Conservation (phyloP, 768 basidiomycete species). For the Mycena haematopus region DNA sequence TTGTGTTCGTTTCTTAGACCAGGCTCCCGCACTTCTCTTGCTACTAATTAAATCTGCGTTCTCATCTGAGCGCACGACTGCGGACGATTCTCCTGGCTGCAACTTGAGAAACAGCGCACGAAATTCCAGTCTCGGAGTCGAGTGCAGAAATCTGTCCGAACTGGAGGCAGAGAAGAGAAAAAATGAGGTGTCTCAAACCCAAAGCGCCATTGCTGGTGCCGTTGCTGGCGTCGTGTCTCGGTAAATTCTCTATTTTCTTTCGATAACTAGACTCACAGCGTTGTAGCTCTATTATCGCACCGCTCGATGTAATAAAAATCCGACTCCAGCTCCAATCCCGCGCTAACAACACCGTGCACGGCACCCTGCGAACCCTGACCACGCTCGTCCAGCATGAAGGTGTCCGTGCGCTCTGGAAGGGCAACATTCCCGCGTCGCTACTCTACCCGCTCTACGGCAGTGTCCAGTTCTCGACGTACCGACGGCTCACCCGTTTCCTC, state of each 20-base stretch:
- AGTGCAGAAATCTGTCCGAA: background rate
- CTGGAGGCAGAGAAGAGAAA: background rate
- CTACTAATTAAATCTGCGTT: too few relatives aligned
- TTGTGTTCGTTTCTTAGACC: too few relatives aligned
- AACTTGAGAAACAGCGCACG: too few relatives aligned
- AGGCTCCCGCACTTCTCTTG: too few relatives aligned
- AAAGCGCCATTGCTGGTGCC: background rate
- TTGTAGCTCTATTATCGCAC: background rate
- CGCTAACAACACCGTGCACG: background rate
- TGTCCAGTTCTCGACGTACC: background rate
- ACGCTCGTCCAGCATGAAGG: background rate
- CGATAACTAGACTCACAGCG: background rate
- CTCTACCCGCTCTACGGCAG: background rate
- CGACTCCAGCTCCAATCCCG: slow-evolving; percentile 2
- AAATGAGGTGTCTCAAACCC: background rate
- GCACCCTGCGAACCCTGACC: background rate
- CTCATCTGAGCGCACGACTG: too few relatives aligned
- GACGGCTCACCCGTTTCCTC: background rate
- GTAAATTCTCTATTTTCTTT: background rate
- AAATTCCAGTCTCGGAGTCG: too few relatives aligned
- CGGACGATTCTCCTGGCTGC: too few relatives aligned
- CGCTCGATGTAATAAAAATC: background rate
- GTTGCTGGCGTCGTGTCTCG: background rate
- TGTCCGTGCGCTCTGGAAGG: background rate
- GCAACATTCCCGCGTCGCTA: background rate